phyloP scores from a whole-genome alignment of 257 asterid genomes.

The Verbascum thapsus region DNA sequence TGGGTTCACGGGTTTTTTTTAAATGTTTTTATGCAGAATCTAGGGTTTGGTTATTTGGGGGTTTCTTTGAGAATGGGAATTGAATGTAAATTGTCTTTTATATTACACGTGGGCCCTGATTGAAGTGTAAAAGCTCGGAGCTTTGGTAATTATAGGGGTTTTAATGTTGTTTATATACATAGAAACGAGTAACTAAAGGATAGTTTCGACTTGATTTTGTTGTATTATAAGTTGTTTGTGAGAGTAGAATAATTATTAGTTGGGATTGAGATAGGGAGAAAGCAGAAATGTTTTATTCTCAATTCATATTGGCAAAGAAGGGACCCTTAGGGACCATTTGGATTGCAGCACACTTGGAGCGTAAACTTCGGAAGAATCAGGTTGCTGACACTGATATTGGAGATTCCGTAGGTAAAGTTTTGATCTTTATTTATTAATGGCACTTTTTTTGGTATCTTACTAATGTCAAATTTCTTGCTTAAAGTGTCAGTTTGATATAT shows the following conservation, averaged over 20 bases:
- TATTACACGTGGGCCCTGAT: constrained; percentile 43
- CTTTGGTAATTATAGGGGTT: constrained; percentile 36
- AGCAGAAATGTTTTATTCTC: constrained; percentile 80
- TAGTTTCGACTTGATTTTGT: constrained; percentile 7
- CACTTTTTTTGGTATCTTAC: not conserved
- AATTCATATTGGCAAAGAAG: constrained; percentile 91
- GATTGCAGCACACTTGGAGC: constrained; percentile 96
- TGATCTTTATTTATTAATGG: constrained; percentile 9
- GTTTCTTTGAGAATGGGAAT: constrained; percentile 35
- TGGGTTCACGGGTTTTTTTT: constrained; percentile 5
- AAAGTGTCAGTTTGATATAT: not conserved
- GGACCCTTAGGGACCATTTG: constrained; percentile 95
- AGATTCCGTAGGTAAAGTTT: constrained; percentile 75
- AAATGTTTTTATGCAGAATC: constrained; percentile 33
- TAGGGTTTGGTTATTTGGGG: constrained; percentile 54
- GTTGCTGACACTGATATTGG: constrained; percentile 98
- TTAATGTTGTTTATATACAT: constrained; percentile 26
- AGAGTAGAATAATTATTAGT: constrained; percentile 29
- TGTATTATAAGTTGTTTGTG: constrained; percentile 33
- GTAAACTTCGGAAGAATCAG: constrained; percentile 93
- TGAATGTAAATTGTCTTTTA: constrained; percentile 33
- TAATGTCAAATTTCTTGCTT: constrained; percentile 8
- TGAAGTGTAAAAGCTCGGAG: constrained; percentile 35
- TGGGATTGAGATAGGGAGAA: constrained; percentile 30
- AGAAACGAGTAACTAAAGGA: constrained; percentile 21